phyloP scores from a whole-genome alignment of 1,139 yeast species.

The Pichia sp. region DNA sequence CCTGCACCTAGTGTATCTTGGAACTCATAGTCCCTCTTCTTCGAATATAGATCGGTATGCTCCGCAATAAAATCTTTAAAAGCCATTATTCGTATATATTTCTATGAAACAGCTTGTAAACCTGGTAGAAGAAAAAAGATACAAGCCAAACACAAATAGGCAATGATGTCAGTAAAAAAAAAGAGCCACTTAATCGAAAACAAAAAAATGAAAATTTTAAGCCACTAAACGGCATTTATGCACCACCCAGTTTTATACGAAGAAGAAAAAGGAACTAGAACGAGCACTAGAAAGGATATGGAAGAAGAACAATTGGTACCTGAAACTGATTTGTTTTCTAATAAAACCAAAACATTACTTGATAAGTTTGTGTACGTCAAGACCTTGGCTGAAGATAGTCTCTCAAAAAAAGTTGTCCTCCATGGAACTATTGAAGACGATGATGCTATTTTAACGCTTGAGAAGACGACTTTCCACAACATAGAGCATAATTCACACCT shows the following conservation, averaged over 20 bases:
- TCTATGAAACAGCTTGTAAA: no score
- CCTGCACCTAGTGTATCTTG: constrained; percentile 53
- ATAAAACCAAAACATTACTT: not conserved
- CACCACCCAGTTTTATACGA: no score
- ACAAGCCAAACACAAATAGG: not conserved
- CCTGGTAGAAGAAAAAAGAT: no score
- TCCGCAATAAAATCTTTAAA: not conserved
- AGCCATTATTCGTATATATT: not conserved
- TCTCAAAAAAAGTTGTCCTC: constrained; percentile 52
- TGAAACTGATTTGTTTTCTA: no score
- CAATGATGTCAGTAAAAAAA: not conserved
- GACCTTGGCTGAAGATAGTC: constrained; percentile 49
- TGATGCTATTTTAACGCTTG: constrained; percentile 65
- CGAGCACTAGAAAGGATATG: no score
- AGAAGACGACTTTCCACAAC: constrained; percentile 66
- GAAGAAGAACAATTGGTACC: no score
- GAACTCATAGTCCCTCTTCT: constrained; percentile 41
- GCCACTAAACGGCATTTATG: no score
- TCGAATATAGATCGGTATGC: constrained; percentile 7
- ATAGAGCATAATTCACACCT: constrained; percentile 27
- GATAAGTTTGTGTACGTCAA: constrained; percentile 7
- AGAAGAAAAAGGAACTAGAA: no score
- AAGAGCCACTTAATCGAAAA: not conserved
- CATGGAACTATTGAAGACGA: constrained; percentile 55
- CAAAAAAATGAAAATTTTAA: no score